Evolutionary conservation across 202 grass and related monocot genomes (phyloP).

Genomic region (Brachypodium distachyon): DNA sequence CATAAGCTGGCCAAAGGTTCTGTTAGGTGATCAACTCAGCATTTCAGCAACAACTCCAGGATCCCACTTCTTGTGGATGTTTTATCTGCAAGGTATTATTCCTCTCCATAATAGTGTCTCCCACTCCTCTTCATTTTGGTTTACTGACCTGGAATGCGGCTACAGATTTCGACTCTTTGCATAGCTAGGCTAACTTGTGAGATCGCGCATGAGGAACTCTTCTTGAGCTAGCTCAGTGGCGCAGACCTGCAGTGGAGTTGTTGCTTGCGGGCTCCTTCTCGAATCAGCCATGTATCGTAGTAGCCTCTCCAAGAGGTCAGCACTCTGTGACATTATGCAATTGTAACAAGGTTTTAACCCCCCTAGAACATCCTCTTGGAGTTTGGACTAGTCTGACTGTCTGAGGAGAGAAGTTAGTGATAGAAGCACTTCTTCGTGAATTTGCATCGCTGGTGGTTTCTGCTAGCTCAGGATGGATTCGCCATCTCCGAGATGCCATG

Average conservation of each 20-base stretch:
- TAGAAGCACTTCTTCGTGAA: neutral
- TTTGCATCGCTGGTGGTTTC: conserved; percentile 6
- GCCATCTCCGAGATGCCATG: conserved; percentile 18
- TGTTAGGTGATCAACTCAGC: conserved; percentile 40
- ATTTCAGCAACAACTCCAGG: conserved; percentile 16
- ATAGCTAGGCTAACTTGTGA: neutral
- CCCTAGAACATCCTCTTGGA: neutral
- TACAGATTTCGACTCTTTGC: neutral
- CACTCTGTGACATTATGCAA: neutral
- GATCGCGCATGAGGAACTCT: neutral
- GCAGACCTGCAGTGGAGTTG: neutral
- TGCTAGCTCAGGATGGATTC: conserved; percentile 19
- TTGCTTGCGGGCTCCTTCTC: neutral
- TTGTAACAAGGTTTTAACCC: neutral
- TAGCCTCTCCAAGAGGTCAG: conserved; percentile 28
- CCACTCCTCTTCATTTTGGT: neutral
- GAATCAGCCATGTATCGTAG: conserved; percentile 9
- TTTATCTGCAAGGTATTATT: conserved; percentile 23
- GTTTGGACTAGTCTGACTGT: neutral
- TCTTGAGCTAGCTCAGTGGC: conserved; percentile 22
- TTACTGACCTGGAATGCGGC: neutral
- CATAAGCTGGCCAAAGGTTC: conserved; percentile 8
- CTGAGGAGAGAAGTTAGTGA: neutral
- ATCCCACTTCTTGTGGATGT: conserved; percentile 3
- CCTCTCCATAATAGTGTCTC: conserved; percentile 9